These are phyloP conservation scores for Aspergillus fijiensis DNA, from an alignment of 2,329 filamentous ascomycete species.

Conservation along the genomic window DNA sequence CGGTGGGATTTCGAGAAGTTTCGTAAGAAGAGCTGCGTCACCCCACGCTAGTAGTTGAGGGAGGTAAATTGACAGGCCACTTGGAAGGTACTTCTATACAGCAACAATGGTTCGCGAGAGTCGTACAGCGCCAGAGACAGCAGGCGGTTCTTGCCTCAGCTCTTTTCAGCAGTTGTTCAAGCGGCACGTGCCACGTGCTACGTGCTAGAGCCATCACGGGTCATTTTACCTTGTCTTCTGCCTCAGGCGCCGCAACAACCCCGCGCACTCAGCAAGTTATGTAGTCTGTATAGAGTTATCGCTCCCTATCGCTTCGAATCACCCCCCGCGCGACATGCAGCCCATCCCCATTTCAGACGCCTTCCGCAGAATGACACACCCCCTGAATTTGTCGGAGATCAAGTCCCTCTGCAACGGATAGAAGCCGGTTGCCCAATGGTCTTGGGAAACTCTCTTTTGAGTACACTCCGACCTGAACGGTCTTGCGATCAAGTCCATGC, in stretches of 20 bases:
- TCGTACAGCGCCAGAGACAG: too few species aligned
- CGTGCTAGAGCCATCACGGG: background rate
- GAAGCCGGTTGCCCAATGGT: background rate
- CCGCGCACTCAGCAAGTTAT: background rate
- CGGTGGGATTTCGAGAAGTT: slow-evolving; percentile 16
- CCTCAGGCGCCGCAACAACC: background rate
- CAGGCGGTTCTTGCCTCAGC: too few species aligned
- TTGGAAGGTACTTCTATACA: too few species aligned
- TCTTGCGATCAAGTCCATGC: background rate
- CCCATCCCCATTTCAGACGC: too few species aligned
- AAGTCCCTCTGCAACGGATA: background rate
- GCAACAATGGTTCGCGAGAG: too few species aligned
- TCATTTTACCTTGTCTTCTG: background rate
- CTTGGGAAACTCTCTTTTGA: background rate
- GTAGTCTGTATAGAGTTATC: background rate
- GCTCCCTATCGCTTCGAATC: background rate
- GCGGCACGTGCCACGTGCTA: background rate
- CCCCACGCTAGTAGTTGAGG: background rate
- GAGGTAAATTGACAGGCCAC: background rate
- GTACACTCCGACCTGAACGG: background rate
- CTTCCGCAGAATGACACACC: too few species aligned
- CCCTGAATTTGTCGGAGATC: background rate
- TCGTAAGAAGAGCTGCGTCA: slow-evolving; percentile 8
- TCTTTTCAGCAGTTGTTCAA: background rate
- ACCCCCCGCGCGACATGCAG: background rate